Percentiles rank a stretch among this genome's conserved stretches.
phyloP scores from a whole-genome alignment of 2,329 filamentous ascomycete genomes.

The Diaporthe nobilis region DNA sequence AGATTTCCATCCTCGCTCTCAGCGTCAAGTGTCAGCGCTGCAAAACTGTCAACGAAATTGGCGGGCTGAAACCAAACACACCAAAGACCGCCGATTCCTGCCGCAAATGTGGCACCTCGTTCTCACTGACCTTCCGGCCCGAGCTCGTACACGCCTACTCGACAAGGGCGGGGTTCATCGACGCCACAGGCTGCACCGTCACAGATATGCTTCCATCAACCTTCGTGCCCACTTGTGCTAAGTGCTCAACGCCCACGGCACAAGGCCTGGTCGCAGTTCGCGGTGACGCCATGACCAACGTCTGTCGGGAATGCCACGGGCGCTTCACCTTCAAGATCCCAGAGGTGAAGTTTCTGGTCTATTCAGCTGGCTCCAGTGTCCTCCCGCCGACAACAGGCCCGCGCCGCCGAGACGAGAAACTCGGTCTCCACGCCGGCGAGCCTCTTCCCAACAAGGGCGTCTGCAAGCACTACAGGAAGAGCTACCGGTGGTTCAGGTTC shows the following conservation, averaged over 20 bases:
- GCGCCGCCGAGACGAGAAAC: constrained; percentile 64
- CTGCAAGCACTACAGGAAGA: constrained; percentile 71
- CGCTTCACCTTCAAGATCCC: constrained; percentile 86
- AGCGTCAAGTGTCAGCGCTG: constrained; percentile 85
- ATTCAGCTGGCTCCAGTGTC: constrained; percentile 68
- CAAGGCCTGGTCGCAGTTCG: constrained; percentile 79
- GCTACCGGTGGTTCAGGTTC: constrained; percentile 76
- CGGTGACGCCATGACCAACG: constrained; percentile 79
- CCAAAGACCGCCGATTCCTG: constrained; percentile 66
- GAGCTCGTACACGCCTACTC: constrained; percentile 82
- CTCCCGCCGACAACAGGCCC: constrained; percentile 53
- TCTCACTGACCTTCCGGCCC: constrained; percentile 71
- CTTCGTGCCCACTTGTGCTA: constrained; percentile 83
- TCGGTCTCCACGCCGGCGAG: constrained; percentile 71
- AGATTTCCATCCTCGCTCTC: constrained; percentile 76
- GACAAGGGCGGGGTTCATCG: constrained; percentile 82
- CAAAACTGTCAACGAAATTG: constrained; percentile 79
- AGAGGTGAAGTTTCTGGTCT: constrained; percentile 82
- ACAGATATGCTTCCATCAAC: constrained; percentile 84
- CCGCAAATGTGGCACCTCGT: constrained; percentile 69
- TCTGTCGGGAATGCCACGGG: constrained; percentile 84
- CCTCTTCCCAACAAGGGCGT: constrained; percentile 67
- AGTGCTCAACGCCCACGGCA: constrained; percentile 79
- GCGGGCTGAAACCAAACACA: constrained; percentile 70
- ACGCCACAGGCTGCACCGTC: constrained; percentile 80